Base-by-base conservation (phyloP, 2,329 filamentous ascomycete genomes). In the Monosporascus ibericus region DNA sequence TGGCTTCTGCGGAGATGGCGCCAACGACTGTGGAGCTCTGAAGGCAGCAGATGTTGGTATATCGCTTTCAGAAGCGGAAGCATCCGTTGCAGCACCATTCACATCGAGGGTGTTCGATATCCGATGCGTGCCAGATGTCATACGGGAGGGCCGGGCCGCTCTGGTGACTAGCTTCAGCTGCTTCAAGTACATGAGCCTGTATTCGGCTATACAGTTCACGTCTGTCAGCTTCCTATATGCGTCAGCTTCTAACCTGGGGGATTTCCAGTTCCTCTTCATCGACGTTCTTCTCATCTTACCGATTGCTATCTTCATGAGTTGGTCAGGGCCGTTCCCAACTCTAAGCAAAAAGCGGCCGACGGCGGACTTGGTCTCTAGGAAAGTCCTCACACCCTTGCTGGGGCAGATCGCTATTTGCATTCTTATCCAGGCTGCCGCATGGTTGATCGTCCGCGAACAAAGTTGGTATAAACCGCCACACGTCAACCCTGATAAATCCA, bases 111-210 rank as follows among this genome's bases (percentile, higher is more conserved):
- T 96, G 18, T 99, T 99, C 67, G 94, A 99, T 68, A 97, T 99
- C 63, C 88, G 88, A 14, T 99, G 94, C 68, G 92, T 99, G 5
- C 87, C 92, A 7, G 86, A 92, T 64, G 86, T 99, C 58, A 97
- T 99, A 56, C 80, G 84, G 59, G 94, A 99, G 75, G 94, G 94
- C 20, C 85, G 95, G 57, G 92, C 92, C 20, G 90, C 95, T 36
- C 79, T 99, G 36, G 92, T 97, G n/a, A 99, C 94, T 14, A 96
- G 91, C 70, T 99, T 99, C 75, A 95, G 90, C 74, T 99, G 94
- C 75, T 99, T 99, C 80, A 99, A 97, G 75, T 99, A 95, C 72
- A 99, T 99, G 95, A 95, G 89, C 63, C 73, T 99, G 59, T 99
- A 99, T 75, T 97, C 92, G 2, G 92, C 94, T n/a, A 99, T 99